A percentile compares a stretch with the other conserved stretches of the same genome.
Evolutionary conservation across 805 yeast species (phyloP).

Genomic region (Ascoidea rubescens): DNA sequence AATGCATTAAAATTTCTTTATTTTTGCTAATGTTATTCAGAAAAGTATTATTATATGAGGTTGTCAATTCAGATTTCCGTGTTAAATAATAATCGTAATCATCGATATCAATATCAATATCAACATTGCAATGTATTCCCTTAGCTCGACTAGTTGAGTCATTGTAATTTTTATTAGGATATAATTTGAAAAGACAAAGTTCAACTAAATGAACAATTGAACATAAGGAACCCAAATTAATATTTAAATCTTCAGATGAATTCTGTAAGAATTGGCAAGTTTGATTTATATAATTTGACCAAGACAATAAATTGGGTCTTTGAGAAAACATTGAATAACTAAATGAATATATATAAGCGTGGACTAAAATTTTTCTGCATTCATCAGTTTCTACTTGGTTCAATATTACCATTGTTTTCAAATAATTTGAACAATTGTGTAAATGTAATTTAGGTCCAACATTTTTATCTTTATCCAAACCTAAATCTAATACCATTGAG

Average conservation of each 20-base stretch:
- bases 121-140: too few relatives aligned
- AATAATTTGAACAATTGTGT: too few relatives aligned
- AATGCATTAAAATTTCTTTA: too few relatives aligned
- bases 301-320: background rate
- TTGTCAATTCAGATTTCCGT: too few relatives aligned
- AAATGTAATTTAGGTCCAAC: background rate
- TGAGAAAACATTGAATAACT: background rate
- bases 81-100: background rate
- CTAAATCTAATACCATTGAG: background rate
- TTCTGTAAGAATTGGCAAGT: background rate
- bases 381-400: background rate
- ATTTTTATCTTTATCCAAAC: background rate
- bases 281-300: background rate
- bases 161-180: too few relatives aligned
- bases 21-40: too few relatives aligned
- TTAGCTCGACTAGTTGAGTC: too few relatives aligned
- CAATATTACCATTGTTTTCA: background rate
- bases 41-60: too few relatives aligned
- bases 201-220: background rate
- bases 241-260: background rate
- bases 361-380: background rate
- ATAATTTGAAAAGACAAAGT: background rate
- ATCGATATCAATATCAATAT: background rate
- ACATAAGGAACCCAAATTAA: background rate
- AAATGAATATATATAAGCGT: background rate